phyloP scores from a whole-genome alignment of 2,329 filamentous ascomycete genomes.

The Sporothrix schenckii region DNA sequence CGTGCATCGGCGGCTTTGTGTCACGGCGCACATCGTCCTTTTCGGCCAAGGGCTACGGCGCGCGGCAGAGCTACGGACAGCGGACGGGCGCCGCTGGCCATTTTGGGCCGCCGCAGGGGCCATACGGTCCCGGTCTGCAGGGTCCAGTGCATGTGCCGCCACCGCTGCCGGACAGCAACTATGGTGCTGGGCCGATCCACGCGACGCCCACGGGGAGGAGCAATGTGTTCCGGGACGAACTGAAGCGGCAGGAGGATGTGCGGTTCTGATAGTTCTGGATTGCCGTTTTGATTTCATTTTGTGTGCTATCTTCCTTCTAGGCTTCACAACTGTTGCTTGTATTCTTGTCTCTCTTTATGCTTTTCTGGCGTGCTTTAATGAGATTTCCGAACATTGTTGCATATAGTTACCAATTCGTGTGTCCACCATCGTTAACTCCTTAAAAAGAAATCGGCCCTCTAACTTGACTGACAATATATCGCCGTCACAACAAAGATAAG shows the following conservation, averaged over 20 bases:
- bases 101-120: neutral
- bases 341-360: neutral
- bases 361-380: neutral
- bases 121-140: conserved; percentile 8
- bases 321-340: too few species aligned
- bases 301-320: neutral
- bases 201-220: neutral
- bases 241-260: conserved; percentile 43
- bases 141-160: neutral
- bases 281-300: neutral
- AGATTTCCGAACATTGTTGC: too few species aligned
- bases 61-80: conserved; percentile 38
- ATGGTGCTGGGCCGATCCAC: neutral
- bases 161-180: neutral
- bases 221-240: conserved; percentile 47
- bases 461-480: neutral
- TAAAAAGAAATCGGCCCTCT: too few species aligned
- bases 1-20: conserved; percentile 35
- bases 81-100: conserved; percentile 31
- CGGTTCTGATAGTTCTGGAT: neutral
- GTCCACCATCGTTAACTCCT: too few species aligned
- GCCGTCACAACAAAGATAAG: neutral
- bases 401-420: too few species aligned
- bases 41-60: conserved; percentile 39
- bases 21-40: conserved; percentile 31